phyloP scores from a whole-genome alignment of 2,329 filamentous ascomycete species.

The Dothideomycetidae sp. region DNA sequence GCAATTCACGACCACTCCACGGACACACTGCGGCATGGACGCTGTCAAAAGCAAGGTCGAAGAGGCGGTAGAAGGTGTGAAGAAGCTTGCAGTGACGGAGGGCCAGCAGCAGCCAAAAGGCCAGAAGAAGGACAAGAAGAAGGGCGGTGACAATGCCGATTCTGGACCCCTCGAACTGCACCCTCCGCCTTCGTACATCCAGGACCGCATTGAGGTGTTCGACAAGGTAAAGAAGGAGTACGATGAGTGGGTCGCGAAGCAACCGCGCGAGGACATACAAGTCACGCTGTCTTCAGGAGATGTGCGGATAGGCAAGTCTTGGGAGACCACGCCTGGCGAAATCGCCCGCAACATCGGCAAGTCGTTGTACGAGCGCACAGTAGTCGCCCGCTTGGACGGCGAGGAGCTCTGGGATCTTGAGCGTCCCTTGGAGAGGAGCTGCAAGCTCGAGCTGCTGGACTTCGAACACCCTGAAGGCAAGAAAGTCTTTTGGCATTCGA shows the following conservation, averaged over 20 bases:
- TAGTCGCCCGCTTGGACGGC: constrained; percentile 74
- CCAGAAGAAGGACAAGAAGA: constrained; percentile 37
- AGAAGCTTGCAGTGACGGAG: constrained; percentile 40
- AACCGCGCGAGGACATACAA: constrained; percentile 59
- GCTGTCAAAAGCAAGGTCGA: constrained; percentile 31
- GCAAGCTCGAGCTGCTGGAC: constrained; percentile 68
- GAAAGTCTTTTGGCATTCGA: constrained; percentile 96
- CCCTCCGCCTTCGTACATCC: constrained; percentile 58
- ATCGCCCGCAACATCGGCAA: constrained; percentile 70
- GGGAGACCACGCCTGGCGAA: constrained; percentile 76
- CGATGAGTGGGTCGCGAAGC: constrained; percentile 57
- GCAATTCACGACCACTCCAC: constrained; percentile 3
- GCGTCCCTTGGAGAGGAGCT: constrained; percentile 75
- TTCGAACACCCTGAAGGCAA: constrained; percentile 68
- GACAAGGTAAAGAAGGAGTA: constrained; percentile 75
- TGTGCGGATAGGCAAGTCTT: constrained; percentile 61
- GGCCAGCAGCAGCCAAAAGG: constrained; percentile 17
- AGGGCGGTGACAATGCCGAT: constrained; percentile 21
- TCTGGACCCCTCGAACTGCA: constrained; percentile 33
- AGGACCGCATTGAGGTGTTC: constrained; percentile 74
- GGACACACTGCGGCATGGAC: constrained; percentile 10
- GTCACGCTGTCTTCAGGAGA: constrained; percentile 61
- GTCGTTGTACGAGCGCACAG: constrained; percentile 70
- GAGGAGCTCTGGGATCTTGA: constrained; percentile 85
- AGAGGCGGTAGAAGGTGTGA: constrained; percentile 43